Percentiles rank a stretch among this genome's conserved stretches.
Conservation (phyloP, 768 basidiomycete genomes). For the Lentinus tigrinus region DNA sequence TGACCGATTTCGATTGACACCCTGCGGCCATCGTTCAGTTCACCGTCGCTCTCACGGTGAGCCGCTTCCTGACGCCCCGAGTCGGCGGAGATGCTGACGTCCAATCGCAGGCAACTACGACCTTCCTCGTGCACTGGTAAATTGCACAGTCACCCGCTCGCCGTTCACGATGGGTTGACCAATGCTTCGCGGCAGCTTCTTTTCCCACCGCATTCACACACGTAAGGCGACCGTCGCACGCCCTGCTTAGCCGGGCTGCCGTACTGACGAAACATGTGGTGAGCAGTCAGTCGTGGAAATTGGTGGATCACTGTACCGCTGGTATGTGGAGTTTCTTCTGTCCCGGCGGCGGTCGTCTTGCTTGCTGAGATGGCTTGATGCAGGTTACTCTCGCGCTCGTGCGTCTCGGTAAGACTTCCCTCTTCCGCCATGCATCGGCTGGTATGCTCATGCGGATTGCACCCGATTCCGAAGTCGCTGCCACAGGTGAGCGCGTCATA, state of each 20-base stretch:
- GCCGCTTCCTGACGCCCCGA: not conserved
- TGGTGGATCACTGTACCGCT: conserved; percentile 9
- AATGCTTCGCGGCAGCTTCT: conserved; percentile 19
- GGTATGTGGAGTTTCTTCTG: conserved; percentile 5
- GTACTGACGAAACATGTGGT: not conserved
- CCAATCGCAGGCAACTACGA: conserved; percentile 20
- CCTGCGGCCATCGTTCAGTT: not conserved
- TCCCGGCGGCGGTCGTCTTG: not conserved
- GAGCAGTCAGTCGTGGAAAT: conserved; percentile 16
- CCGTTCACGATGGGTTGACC: not conserved
- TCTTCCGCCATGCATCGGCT: not conserved
- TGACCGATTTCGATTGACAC: too few relatives aligned
- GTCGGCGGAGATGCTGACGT: not conserved
- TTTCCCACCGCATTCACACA: conserved; percentile 14
- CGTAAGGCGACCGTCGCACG: not conserved
- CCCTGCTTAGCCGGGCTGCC: not conserved
- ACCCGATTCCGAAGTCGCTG: not conserved
- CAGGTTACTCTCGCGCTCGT: conserved; percentile 13
- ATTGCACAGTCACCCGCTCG: not conserved
- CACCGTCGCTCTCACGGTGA: conserved; percentile 17
- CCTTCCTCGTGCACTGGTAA: conserved; percentile 27
- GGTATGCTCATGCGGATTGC: not conserved
- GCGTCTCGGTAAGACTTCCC: conserved; percentile 17
- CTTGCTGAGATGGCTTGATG: not conserved
- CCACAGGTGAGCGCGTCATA: not conserved